Conservation (phyloP, 1,284 basidiomycete species). For the Wallemia mellicola region DNA sequence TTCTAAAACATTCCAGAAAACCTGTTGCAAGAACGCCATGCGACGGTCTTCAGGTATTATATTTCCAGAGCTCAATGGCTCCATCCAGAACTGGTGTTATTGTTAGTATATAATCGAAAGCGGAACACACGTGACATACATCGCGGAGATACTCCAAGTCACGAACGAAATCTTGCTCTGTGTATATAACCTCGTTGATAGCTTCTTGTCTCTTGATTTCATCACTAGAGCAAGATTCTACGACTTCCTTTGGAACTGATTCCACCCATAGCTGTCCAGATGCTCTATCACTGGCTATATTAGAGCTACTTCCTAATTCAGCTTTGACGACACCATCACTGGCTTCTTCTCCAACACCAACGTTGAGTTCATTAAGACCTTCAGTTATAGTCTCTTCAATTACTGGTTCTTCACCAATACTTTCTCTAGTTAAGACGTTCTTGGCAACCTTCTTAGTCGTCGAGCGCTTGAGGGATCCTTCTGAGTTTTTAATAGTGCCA, state of each 20-base stretch:
- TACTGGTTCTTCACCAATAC: background rate
- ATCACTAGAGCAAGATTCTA: constrained; percentile 61
- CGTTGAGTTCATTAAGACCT: background rate
- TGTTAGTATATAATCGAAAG: constrained; percentile 1
- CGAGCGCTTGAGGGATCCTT: background rate
- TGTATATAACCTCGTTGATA: constrained; percentile 97
- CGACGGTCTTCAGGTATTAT: constrained; percentile 47
- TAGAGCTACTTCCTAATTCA: background rate
- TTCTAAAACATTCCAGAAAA: constrained; percentile 94
- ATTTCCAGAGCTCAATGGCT: constrained; percentile 39
- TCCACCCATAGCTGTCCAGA: constrained; percentile 90
- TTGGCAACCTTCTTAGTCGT: background rate
- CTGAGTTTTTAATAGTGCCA: background rate
- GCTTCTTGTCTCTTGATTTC: constrained; percentile 96
- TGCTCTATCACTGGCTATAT: constrained; percentile 13
- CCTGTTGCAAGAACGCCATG: constrained; percentile 66
- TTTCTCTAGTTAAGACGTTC: background rate
- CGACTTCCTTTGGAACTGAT: constrained; percentile 75
- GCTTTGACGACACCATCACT: background rate
- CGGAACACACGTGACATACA: constrained; percentile 21
- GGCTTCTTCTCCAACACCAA: background rate
- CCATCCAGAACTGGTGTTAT: constrained; percentile 49
- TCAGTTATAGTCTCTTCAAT: background rate
- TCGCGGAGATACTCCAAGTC: constrained; percentile 96
- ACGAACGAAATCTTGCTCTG: constrained; percentile 85